Evolutionary conservation across 139 green algal species (phyloP).

Genomic region (Tetradesmus obliquus): DNA sequence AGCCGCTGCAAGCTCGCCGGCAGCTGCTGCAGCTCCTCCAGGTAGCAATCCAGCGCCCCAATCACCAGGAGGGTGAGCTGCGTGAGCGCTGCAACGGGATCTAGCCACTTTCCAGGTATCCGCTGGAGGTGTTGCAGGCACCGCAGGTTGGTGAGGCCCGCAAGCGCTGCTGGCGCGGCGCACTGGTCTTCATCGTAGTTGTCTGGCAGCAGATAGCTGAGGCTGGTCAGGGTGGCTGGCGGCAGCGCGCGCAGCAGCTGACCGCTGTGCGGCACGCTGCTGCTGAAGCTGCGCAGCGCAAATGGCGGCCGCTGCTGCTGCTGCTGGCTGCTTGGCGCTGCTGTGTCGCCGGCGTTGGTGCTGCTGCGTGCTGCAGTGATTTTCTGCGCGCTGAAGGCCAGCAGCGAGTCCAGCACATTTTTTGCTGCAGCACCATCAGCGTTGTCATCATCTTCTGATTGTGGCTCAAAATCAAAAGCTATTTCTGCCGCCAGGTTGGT

Average conservation of each 20-base stretch:
- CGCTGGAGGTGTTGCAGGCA: no score
- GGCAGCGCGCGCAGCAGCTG: background rate
- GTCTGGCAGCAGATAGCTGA: no score
- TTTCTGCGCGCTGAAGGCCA: background rate
- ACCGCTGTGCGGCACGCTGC: background rate
- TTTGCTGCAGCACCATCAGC: background rate
- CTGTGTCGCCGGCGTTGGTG: background rate
- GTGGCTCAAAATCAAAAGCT: background rate
- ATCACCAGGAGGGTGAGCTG: no score
- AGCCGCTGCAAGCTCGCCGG: no score
- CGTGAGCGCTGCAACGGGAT: no score
- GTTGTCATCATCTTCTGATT: background rate
- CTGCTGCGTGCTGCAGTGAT: background rate
- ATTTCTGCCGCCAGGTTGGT: background rate
- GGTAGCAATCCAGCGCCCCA: no score
- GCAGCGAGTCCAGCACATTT: background rate
- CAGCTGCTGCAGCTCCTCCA: no score
- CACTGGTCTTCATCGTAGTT: no score
- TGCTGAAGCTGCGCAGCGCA: background rate
- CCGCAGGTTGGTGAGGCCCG: no score
- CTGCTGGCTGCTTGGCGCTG: background rate
- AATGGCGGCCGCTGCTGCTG: background rate
- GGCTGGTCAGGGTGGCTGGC: background rate
- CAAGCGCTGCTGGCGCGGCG: no score
- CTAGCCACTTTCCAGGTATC: no score